Conservation (phyloP, 1,284 basidiomycete species). For the Peniophora sp. region DNA sequence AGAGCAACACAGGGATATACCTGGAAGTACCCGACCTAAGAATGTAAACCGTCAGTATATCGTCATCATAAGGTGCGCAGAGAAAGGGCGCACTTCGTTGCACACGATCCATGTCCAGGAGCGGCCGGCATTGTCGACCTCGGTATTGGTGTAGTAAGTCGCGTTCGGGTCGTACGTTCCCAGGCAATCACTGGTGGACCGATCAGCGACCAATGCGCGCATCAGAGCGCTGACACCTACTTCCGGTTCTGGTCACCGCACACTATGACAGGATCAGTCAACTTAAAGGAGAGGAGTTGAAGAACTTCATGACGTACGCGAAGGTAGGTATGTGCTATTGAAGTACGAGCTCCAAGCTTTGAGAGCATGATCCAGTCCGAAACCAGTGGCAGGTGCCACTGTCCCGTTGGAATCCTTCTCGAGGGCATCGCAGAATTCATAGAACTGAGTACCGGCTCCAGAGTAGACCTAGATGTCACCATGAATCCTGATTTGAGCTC, state of each 20-base stretch:
- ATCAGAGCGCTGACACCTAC: background rate
- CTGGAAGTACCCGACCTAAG: slow-evolving; percentile 58
- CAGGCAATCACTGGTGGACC: background rate
- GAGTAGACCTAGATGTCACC: too few species aligned
- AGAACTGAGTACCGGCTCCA: slow-evolving; percentile 38
- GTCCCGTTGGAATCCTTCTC: slow-evolving; percentile 54
- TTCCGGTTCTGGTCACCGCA: background rate
- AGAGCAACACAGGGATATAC: too few species aligned
- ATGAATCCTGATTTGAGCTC: slow-evolving; percentile 60
- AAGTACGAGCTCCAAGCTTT: slow-evolving; percentile 1
- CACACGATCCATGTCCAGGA: slow-evolving; percentile 1
- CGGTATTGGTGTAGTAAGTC: slow-evolving; percentile 1
- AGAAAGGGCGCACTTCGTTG: background rate
- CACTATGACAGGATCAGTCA: background rate
- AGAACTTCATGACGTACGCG: background rate
- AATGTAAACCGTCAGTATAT: slow-evolving; percentile 42
- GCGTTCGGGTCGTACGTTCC: background rate
- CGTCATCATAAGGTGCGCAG: background rate
- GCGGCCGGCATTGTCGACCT: background rate
- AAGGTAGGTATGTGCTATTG: background rate
- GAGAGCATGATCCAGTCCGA: background rate
- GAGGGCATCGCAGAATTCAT: slow-evolving; percentile 63
- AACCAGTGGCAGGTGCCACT: slow-evolving; percentile 1
- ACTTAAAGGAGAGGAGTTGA: background rate
- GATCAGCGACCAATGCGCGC: background rate